Conservation (phyloP, 352 stramenopile genomes). For the Phytopythium vexans region DNA sequence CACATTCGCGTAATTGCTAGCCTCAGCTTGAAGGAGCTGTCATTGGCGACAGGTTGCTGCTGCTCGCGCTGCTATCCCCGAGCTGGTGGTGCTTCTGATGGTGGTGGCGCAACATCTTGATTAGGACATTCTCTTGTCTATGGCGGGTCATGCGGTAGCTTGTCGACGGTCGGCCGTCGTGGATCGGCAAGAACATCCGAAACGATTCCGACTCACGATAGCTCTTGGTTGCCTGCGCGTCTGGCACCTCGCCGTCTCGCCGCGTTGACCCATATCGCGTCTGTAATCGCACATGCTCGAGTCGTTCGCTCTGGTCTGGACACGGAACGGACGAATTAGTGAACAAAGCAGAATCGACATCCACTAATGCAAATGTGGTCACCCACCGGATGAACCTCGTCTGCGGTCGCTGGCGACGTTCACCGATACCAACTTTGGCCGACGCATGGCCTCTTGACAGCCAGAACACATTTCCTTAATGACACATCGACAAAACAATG, state of each 20-base stretch:
- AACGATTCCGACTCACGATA: slow-evolving; percentile 52
- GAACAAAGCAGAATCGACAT: not conserved
- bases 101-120: slow-evolving; percentile 49
- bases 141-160: slow-evolving; percentile 36
- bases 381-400: slow-evolving; percentile 16
- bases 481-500: not conserved
- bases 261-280: slow-evolving; percentile 29
- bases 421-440: slow-evolving; percentile 43
- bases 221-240: slow-evolving; percentile 14
- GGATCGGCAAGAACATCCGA: slow-evolving; percentile 59
- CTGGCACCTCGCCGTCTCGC: slow-evolving; percentile 30
- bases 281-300: slow-evolving; percentile 22
- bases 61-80: not conserved
- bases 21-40: slow-evolving; percentile 4
- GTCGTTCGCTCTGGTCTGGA: slow-evolving; percentile 11
- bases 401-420: slow-evolving; percentile 17
- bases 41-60: not conserved
- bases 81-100: slow-evolving; percentile 13
- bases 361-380: not conserved
- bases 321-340: not conserved
- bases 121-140: slow-evolving; percentile 45
- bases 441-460: slow-evolving; percentile 46
- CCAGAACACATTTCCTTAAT: slow-evolving; percentile 53
- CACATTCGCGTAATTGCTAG: not conserved
- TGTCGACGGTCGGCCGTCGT: slow-evolving; percentile 31